Evolutionary conservation across 768 basidiomycete genomes (phyloP), one percentile per base, ranked within the genome.

Genomic region (Strobilomyces confusus): DNA sequence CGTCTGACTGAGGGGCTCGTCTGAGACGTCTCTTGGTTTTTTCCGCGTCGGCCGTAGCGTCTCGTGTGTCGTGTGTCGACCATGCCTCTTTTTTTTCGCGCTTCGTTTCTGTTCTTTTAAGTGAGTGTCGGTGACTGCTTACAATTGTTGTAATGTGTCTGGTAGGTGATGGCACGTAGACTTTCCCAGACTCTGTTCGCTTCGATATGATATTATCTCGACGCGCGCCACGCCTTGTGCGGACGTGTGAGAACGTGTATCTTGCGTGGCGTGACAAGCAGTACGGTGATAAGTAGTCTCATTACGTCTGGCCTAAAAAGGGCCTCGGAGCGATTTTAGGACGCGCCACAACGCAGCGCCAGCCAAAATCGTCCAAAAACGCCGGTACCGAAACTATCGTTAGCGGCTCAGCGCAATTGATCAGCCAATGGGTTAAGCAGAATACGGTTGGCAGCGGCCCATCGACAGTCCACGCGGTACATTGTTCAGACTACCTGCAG

Each of bases 1-100:
- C 58, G 12, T 19, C 72, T 33, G 72, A 75, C 30, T 73, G 59
- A 71, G 32, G 25, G 50, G 19, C 20, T 8, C 5, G 26, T 40
- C 14, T 12, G 41, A 33, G 45, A 26, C 41, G 44, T 26, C 20
- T 34, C 14, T 17, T n/a, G 12, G 17, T 15, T n/a, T 29, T 15
- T 29, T 26, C 17, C 23, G 1, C 11, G 26, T 20, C 15, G 15
- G 9, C n/a, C 20, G 23, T 41, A 19, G 22, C 20, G 32, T 15
- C 26, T 13, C 32, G 41, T 50, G 22, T 52, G 17, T 7, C 38
- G 22, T 52, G 17, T 7, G 34, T 50, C 36, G 33, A 38, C 42
- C 49, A 5, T 33, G 26, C 25, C 41, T 48, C n/a, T 30, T 40
- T 30, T 29, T 48, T 19, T 14, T 20, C 33, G 12, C 13, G 11